phyloP scores from a whole-genome alignment of 768 basidiomycete species.

The Pholiota microspora region DNA sequence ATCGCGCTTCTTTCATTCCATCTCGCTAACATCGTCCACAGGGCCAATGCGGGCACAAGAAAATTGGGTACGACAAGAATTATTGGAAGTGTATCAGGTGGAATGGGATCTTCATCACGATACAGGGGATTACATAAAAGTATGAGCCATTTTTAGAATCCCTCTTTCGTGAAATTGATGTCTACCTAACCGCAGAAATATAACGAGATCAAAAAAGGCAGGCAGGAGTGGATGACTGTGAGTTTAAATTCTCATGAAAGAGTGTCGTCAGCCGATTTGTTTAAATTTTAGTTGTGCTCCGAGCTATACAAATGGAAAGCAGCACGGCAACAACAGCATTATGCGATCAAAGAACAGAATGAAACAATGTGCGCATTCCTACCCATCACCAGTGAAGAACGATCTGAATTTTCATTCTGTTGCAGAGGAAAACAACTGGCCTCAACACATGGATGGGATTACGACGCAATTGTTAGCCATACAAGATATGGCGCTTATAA shows the following conservation, averaged over 20 bases:
- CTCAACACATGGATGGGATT: constrained; percentile 38
- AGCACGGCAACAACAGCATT: constrained; percentile 4
- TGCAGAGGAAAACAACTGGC: constrained; percentile 37
- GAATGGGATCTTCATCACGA: not conserved
- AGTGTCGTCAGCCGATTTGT: not conserved
- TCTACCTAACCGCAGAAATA: constrained; percentile 9
- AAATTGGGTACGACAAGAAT: too few relatives aligned
- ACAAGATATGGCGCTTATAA: constrained; percentile 38
- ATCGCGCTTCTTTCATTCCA: not conserved
- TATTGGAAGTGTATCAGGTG: too few relatives aligned
- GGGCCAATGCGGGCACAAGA: not conserved
- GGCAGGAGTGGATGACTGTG: constrained; percentile 24
- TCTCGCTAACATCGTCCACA: not conserved
- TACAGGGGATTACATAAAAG: not conserved
- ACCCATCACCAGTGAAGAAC: not conserved
- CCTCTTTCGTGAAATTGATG: not conserved
- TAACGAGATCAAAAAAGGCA: constrained; percentile 4
- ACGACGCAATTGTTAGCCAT: constrained; percentile 37
- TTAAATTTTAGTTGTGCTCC: constrained; percentile 21
- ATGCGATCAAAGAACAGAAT: constrained; percentile 12
- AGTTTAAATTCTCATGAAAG: not conserved
- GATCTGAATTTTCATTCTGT: not conserved
- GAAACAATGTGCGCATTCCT: constrained; percentile 17
- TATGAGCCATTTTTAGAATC: not conserved
- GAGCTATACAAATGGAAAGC: constrained; percentile 22